Conservation (phyloP, 2,329 filamentous ascomycete species). For the Incumbomyces delicatus region DNA sequence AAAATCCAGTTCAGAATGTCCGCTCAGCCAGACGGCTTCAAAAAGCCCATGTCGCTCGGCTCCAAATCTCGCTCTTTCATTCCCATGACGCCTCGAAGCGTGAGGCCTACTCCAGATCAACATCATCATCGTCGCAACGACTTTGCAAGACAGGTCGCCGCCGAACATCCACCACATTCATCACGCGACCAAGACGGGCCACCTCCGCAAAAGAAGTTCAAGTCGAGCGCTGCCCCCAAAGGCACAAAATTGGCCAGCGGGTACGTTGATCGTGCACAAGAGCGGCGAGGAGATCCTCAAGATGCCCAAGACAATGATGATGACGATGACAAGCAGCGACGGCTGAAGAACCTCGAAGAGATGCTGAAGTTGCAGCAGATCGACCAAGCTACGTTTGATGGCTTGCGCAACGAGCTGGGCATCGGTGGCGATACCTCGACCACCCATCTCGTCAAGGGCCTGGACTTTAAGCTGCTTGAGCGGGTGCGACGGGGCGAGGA, state of each 20-base stretch:
- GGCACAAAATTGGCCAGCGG: conserved; percentile 70
- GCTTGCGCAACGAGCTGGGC: conserved; percentile 60
- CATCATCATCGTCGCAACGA: too few species aligned
- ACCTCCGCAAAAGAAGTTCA: conserved; percentile 62
- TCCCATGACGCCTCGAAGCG: conserved; percentile 80
- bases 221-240: conserved; percentile 65
- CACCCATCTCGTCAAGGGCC: conserved; percentile 82
- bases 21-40: conserved; percentile 26
- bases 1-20: neutral
- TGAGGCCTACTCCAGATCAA: conserved; percentile 50
- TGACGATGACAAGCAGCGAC: conserved; percentile 49
- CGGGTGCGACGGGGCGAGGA: conserved; percentile 42
- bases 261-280: conserved; percentile 72
- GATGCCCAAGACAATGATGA: conserved; percentile 27
- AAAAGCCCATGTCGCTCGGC: conserved; percentile 49
- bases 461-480: conserved; percentile 66
- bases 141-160: conserved; percentile 76
- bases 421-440: conserved; percentile 68
- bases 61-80: conserved; percentile 72
- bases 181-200: conserved; percentile 40
- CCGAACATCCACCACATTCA: conserved; percentile 45
- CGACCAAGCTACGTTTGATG: conserved; percentile 67
- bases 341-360: conserved; percentile 71
- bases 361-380: conserved; percentile 76
- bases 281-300: conserved; percentile 40